phyloP scores from a whole-genome alignment of 2,329 filamentous ascomycete species.

The Penicillium sp. region DNA sequence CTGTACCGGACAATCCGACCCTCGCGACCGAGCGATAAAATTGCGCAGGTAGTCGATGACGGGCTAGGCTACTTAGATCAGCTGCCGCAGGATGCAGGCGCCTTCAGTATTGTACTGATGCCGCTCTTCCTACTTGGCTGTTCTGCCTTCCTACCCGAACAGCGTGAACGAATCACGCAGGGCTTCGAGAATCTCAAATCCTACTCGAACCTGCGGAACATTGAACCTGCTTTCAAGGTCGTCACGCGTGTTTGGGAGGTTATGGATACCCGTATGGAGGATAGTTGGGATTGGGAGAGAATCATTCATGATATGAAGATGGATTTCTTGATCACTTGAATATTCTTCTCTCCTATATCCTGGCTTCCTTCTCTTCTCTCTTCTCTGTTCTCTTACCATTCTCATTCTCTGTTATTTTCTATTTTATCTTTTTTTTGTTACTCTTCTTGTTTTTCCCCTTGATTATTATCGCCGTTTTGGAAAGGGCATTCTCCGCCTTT shows the following conservation, averaged over 20 bases:
- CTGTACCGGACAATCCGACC: conserved; percentile 61
- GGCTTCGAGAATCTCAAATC: conserved; percentile 56
- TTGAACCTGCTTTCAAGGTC: conserved; percentile 55
- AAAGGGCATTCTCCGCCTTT: not conserved
- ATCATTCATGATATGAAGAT: conserved; percentile 59
- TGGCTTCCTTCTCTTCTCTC: not conserved
- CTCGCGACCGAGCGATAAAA: conserved; percentile 55
- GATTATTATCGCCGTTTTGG: conserved; percentile 4
- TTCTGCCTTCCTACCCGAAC: conserved; percentile 56
- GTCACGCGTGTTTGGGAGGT: conserved; percentile 59
- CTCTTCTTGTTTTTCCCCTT: conserved; percentile 2
- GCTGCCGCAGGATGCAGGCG: conserved; percentile 55
- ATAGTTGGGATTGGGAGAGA: conserved; percentile 64
- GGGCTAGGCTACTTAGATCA: conserved; percentile 57
- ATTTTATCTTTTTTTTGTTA: not conserved
- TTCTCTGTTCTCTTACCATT: conserved; percentile 11
- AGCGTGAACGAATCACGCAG: conserved; percentile 55
- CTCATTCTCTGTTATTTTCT: conserved; percentile 20
- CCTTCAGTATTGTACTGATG: conserved; percentile 60
- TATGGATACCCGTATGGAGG: conserved; percentile 57
- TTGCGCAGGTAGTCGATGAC: conserved; percentile 58
- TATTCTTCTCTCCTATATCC: conserved; percentile 1
- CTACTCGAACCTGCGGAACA: conserved; percentile 59
- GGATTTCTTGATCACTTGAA: conserved; percentile 61
- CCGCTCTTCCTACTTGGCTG: conserved; percentile 62